Evolutionary conservation across 768 basidiomycete genomes (phyloP).

Genomic region (Galerina sulciceps): DNA sequence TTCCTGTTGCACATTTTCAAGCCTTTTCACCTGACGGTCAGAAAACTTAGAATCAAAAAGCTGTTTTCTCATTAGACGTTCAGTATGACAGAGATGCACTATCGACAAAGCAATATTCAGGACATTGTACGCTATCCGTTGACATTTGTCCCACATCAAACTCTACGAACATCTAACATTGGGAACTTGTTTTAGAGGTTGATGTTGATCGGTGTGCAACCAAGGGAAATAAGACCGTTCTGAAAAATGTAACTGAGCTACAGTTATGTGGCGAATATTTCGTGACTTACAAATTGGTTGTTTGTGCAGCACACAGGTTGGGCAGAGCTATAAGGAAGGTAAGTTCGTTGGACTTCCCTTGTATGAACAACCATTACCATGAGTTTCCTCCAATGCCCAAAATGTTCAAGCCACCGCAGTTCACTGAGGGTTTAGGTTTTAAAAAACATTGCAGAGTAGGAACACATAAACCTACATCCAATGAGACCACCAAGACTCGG

Average conservation of each 20-base stretch:
- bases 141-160: too few relatives aligned
- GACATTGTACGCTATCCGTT: too few relatives aligned
- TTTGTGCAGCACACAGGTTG: constrained; percentile 22
- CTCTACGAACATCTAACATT: too few relatives aligned
- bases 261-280: not conserved
- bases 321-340: constrained; percentile 1
- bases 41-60: too few relatives aligned
- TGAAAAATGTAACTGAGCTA: not conserved
- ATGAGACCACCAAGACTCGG: constrained; percentile 13
- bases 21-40: too few relatives aligned
- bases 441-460: not conserved
- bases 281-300: constrained; percentile 14
- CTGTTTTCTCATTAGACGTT: too few relatives aligned
- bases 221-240: constrained; percentile 14
- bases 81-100: too few relatives aligned
- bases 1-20: too few relatives aligned
- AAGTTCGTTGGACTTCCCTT: too few relatives aligned
- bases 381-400: constrained; percentile 5
- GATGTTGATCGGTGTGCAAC: constrained; percentile 6
- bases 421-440: not conserved
- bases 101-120: too few relatives aligned
- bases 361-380: not conserved
- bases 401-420: constrained; percentile 1
- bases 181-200: not conserved
- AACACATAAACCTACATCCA: constrained; percentile 6